A percentile compares a stretch with the other conserved stretches of the same genome.
Conservation (phyloP, 106 monocot species). For the Cymbidium sinense region DNA sequence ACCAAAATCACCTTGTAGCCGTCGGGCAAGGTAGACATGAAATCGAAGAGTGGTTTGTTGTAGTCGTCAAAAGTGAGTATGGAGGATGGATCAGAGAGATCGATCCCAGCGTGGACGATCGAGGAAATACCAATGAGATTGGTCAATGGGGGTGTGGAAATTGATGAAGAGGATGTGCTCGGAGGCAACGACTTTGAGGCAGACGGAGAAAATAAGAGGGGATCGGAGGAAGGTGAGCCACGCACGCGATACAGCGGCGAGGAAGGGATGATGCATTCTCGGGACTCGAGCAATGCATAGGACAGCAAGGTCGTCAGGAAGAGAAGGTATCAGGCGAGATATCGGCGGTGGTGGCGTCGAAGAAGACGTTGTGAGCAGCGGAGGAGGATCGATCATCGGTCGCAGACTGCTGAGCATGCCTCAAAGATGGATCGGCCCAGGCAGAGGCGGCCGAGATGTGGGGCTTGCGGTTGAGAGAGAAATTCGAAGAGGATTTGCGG, state of each 20-base stretch:
- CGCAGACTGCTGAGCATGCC: no score
- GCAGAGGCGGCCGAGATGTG: no score
- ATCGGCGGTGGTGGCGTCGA: neutral
- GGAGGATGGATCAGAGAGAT: constrained; percentile 16
- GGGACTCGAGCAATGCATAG: constrained; percentile 59
- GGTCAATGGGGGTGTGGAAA: constrained; percentile 14
- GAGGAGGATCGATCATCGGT: neutral
- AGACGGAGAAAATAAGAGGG: constrained; percentile 30
- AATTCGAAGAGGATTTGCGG: no score
- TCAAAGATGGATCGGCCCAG: no score
- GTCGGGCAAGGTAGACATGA: no score
- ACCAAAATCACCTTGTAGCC: no score
- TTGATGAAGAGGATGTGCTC: constrained; percentile 32
- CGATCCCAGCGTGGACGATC: constrained; percentile 7
- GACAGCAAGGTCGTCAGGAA: constrained; percentile 74
- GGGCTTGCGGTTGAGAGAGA: no score
- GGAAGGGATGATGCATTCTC: constrained; percentile 28
- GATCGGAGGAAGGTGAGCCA: constrained; percentile 46
- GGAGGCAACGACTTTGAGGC: constrained; percentile 14
- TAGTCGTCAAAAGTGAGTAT: no score
- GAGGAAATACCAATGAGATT: constrained; percentile 33
- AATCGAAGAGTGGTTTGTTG: no score
- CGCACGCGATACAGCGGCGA: constrained; percentile 55
- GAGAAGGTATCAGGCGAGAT: constrained; percentile 38
- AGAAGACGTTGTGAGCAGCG: neutral